A percentile compares a stretch with the other conserved stretches of the same genome.
These are phyloP conservation scores for Aspergillus panamensis DNA, from an alignment of 495 filamentous ascomycete genomes.

Conservation along the genomic window DNA sequence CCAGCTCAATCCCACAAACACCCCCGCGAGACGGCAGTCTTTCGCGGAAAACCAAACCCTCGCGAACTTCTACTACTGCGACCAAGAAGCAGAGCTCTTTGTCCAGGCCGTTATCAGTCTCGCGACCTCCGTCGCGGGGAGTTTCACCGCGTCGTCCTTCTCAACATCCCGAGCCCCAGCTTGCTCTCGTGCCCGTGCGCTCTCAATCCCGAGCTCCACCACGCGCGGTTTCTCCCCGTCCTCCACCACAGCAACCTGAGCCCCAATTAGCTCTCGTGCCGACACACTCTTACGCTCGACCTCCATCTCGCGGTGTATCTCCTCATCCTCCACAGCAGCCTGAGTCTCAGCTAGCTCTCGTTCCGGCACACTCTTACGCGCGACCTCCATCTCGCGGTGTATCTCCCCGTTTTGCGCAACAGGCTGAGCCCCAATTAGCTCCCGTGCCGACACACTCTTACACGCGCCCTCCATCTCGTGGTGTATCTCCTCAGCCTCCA, in stretches of 20 bases:
- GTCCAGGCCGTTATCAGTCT: constrained; percentile 32
- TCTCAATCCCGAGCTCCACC: constrained; percentile 13
- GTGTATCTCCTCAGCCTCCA: constrained; percentile 21
- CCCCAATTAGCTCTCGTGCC: not conserved
- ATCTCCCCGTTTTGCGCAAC: constrained; percentile 18
- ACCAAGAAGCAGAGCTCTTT: constrained; percentile 37
- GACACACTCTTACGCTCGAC: constrained; percentile 17
- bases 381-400: constrained; percentile 29
- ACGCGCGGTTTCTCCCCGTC: constrained; percentile 20
- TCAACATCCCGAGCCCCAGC: constrained; percentile 7
- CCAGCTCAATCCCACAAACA: constrained; percentile 46
- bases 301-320: constrained; percentile 31
- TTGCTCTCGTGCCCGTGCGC: not conserved
- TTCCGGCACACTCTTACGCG: constrained; percentile 11
- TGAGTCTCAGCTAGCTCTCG: constrained; percentile 1
- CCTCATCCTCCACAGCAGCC: constrained; percentile 20
- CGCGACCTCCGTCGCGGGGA: constrained; percentile 31
- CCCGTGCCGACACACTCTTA: constrained; percentile 6
- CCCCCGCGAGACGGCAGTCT: constrained; percentile 42
- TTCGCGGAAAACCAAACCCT: constrained; percentile 34
- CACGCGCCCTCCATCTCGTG: constrained; percentile 29
- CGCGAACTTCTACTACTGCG: constrained; percentile 39
- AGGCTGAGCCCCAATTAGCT: not conserved
- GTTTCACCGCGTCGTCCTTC: constrained; percentile 25
- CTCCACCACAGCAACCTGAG: constrained; percentile 8